These are phyloP conservation scores for Cryptosporidium meleagridis DNA, from an alignment of 169 alveolate genomes.

Conservation along the genomic window DNA sequence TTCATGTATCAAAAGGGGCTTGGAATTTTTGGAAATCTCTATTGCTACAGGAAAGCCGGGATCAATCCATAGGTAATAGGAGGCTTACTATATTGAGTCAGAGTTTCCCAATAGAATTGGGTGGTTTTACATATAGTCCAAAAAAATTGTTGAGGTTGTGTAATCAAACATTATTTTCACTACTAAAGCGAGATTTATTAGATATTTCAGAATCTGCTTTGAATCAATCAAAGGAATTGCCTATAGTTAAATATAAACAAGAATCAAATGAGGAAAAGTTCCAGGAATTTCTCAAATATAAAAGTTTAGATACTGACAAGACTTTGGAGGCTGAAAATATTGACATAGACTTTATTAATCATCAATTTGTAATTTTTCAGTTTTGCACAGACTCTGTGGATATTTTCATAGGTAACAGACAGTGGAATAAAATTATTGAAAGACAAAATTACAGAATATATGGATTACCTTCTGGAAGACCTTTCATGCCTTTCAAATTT, in stretches of 20 bases:
- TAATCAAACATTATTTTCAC: neutral
- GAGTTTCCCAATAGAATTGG: constrained; percentile 28
- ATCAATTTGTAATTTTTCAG: constrained; percentile 32
- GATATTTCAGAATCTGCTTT: constrained; percentile 26
- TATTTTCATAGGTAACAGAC: constrained; percentile 55
- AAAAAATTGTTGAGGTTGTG: constrained; percentile 18
- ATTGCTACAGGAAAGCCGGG: constrained; percentile 43
- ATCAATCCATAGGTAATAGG: neutral
- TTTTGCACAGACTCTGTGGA: constrained; percentile 68
- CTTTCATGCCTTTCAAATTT: constrained; percentile 57
- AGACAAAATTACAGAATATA: constrained; percentile 37
- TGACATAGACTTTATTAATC: neutral
- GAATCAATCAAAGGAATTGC: neutral
- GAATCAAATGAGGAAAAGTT: neutral
- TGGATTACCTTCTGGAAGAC: constrained; percentile 70
- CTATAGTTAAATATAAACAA: neutral
- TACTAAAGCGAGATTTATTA: constrained; percentile 1
- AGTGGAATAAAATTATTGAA: constrained; percentile 54
- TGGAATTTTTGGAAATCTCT: constrained; percentile 71
- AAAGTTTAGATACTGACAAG: neutral
- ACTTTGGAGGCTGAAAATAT: neutral
- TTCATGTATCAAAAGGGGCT: constrained; percentile 11
- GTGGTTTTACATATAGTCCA: neutral
- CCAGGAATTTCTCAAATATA: constrained; percentile 10
- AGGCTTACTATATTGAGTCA: constrained; percentile 30